Conservation (phyloP, 1,139 yeast species). For the Hyphopichia fennica region DNA sequence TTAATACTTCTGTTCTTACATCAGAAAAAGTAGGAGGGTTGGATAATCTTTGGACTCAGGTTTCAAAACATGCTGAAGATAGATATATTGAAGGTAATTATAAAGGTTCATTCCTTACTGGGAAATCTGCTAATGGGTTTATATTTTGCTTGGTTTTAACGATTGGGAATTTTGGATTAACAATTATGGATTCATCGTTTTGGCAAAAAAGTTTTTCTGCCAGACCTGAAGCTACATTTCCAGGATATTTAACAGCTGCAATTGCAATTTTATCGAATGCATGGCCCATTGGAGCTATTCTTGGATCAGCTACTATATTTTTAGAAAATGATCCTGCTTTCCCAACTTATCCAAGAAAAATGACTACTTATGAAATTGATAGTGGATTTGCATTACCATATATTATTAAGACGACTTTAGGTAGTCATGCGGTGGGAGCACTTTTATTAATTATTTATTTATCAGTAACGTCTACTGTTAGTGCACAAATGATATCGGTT, state of each 20-base stretch:
- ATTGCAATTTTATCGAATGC: slow-evolving; percentile 31
- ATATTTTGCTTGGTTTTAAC: slow-evolving; percentile 30
- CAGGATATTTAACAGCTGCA: slow-evolving; percentile 39
- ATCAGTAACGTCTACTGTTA: slow-evolving; percentile 33
- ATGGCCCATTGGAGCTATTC: slow-evolving; percentile 31
- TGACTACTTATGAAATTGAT: slow-evolving; percentile 24
- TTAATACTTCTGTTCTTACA: slow-evolving; percentile 25
- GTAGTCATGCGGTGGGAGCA: slow-evolving; percentile 31
- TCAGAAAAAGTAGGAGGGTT: slow-evolving; percentile 29
- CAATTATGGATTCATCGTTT: slow-evolving; percentile 31
- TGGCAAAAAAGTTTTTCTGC: slow-evolving; percentile 39
- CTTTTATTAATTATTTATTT: slow-evolving; percentile 25
- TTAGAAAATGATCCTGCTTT: slow-evolving; percentile 22
- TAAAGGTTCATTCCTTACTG: slow-evolving; percentile 33
- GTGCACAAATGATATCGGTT: slow-evolving; percentile 33
- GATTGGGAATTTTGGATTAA: slow-evolving; percentile 30
- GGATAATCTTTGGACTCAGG: slow-evolving; percentile 25
- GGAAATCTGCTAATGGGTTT: slow-evolving; percentile 32
- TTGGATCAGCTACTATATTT: slow-evolving; percentile 27
- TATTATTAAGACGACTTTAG: slow-evolving; percentile 25
- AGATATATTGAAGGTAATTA: slow-evolving; percentile 31
- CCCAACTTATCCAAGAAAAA: slow-evolving; percentile 30
- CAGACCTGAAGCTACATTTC: slow-evolving; percentile 32
- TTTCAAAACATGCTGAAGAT: slow-evolving; percentile 15
- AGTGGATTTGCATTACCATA: slow-evolving; percentile 31